Evolutionary conservation across 768 basidiomycete genomes (phyloP).

Genomic region (Phaeolepiota aurea): DNA sequence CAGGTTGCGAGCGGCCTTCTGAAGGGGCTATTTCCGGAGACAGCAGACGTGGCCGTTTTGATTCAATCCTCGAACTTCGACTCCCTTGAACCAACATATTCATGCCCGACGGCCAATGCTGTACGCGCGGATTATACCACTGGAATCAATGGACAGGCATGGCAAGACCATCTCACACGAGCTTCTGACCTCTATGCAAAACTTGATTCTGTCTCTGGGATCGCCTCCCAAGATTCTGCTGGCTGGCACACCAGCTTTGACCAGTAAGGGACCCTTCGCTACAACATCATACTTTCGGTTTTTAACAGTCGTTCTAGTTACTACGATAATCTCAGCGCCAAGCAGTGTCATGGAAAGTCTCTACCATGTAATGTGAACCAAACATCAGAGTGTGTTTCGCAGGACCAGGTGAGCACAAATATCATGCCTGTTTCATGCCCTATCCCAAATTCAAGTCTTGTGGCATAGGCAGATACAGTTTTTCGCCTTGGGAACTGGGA

Average conservation of each 20-base stretch:
- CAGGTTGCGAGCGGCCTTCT: conserved; percentile 41
- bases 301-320: conserved; percentile 22
- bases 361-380: conserved; percentile 38
- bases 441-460: neutral
- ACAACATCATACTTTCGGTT: neutral
- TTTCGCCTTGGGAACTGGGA: conserved; percentile 56
- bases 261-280: conserved; percentile 34
- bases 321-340: conserved; percentile 43
- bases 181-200: conserved; percentile 29
- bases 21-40: conserved; percentile 34
- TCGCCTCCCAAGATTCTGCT: conserved; percentile 23
- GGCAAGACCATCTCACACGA: conserved; percentile 32
- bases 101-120: conserved; percentile 27
- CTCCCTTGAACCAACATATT: conserved; percentile 38
- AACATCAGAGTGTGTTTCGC: conserved; percentile 32
- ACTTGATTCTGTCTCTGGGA: conserved; percentile 36
- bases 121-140: conserved; percentile 27
- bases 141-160: conserved; percentile 23
- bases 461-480: conserved; percentile 34
- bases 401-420: conserved; percentile 22
- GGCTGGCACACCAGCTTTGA: conserved; percentile 46
- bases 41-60: conserved; percentile 20
- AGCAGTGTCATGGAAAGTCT: conserved; percentile 37
- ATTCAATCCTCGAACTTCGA: conserved; percentile 34
- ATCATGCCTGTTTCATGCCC: neutral